Evolutionary conservation across 305 asterid genomes (phyloP).

Genomic region (Fraxinus dipetala): DNA sequence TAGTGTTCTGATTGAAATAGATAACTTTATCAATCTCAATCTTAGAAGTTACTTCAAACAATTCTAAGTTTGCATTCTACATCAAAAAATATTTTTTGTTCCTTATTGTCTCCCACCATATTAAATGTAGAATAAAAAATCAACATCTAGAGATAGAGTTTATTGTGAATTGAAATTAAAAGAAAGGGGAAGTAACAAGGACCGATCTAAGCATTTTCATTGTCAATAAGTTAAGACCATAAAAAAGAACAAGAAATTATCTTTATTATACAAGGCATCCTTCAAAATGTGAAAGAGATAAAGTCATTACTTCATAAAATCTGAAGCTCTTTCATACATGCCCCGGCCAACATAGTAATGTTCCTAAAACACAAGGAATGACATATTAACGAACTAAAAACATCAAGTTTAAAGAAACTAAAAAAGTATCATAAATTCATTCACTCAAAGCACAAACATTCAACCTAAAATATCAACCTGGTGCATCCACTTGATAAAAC

Average conservation of each 20-base stretch:
- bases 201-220: not conserved
- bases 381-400: constrained; percentile 12
- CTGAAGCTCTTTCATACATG: constrained; percentile 91
- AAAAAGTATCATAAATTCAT: constrained; percentile 2
- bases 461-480: constrained; percentile 53
- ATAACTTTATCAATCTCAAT: not conserved
- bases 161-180: constrained; percentile 13
- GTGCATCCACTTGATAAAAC: constrained; percentile 96
- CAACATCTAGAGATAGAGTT: not conserved
- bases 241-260: not conserved
- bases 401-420: constrained; percentile 16
- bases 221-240: constrained; percentile 5
- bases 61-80: constrained; percentile 7
- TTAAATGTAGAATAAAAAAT: not conserved
- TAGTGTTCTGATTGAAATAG: not conserved
- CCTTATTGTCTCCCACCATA: not conserved
- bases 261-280: not conserved
- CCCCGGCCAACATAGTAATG: constrained; percentile 97
- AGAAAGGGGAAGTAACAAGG: not conserved
- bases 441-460: constrained; percentile 9
- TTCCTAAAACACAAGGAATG: constrained; percentile 52
- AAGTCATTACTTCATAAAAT: constrained; percentile 68
- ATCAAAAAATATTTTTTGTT: not conserved
- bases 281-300: constrained; percentile 15
- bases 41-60: constrained; percentile 13